Conservation (phyloP, 164 flowering plant species). For the Annona squamosa region DNA sequence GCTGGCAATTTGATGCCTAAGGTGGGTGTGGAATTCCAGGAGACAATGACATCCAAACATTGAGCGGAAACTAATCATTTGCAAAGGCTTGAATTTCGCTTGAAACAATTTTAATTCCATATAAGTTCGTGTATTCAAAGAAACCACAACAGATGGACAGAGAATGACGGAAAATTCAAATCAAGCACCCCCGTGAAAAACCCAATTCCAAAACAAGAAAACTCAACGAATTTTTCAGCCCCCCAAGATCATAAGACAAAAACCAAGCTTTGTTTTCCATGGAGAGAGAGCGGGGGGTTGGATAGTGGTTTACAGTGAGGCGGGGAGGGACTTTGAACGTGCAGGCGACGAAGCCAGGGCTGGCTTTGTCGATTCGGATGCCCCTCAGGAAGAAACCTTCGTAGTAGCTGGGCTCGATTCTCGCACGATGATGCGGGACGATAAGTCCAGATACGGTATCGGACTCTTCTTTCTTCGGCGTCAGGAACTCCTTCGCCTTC, state of each 20-base stretch:
- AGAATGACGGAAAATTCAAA: too few relatives aligned
- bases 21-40: too few relatives aligned
- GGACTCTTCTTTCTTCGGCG: conserved; percentile 28
- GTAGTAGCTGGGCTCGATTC: conserved; percentile 41
- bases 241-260: not conserved
- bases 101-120: too few relatives aligned
- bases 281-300: not conserved
- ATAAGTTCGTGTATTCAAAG: too few relatives aligned
- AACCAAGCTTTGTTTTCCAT: not conserved
- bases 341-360: conserved; percentile 53
- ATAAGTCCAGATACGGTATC: conserved; percentile 34
- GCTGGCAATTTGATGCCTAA: too few relatives aligned
- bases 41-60: too few relatives aligned
- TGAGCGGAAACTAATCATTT: too few relatives aligned
- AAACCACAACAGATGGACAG: too few relatives aligned
- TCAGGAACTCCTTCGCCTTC: conserved; percentile 10
- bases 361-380: conserved; percentile 58
- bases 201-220: not conserved
- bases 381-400: conserved; percentile 49
- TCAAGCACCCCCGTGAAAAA: not conserved
- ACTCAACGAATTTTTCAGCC: not conserved
- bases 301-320: conserved; percentile 45
- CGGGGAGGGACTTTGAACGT: conserved; percentile 75
- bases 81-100: too few relatives aligned
- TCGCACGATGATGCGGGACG: conserved; percentile 25